Conservation (phyloP, 2,329 filamentous ascomycete genomes). For the Colletotrichum tamarilloi region DNA sequence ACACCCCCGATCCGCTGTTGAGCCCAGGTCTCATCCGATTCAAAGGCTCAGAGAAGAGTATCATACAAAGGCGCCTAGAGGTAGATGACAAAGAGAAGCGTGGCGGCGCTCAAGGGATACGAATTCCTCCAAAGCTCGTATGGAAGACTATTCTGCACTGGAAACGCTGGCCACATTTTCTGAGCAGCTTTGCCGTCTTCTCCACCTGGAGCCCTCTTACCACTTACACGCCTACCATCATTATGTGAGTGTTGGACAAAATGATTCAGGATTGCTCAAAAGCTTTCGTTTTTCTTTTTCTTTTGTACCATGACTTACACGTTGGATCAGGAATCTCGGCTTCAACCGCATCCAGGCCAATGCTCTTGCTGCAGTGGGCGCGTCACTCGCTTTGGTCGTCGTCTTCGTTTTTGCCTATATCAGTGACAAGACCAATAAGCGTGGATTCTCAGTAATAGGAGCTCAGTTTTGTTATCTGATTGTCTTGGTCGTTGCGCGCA, state of each 20-base stretch:
- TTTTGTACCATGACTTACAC: background rate
- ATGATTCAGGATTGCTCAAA: too few species aligned
- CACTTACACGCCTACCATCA: constrained; percentile 61
- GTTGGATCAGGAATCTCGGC: constrained; percentile 48
- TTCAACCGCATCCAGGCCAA: constrained; percentile 60
- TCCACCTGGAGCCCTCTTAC: constrained; percentile 63
- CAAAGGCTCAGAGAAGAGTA: constrained; percentile 44
- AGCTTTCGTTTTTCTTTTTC: too few species aligned
- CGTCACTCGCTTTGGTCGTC: constrained; percentile 56
- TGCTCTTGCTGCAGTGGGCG: constrained; percentile 55
- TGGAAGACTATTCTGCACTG: constrained; percentile 57
- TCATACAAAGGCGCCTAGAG: constrained; percentile 49
- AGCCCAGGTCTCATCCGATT: constrained; percentile 51
- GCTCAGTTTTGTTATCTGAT: constrained; percentile 58
- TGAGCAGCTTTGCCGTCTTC: constrained; percentile 61
- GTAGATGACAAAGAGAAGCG: constrained; percentile 45
- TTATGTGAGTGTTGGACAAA: constrained; percentile 42
- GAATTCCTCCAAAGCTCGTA: constrained; percentile 51
- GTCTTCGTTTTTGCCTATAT: constrained; percentile 61
- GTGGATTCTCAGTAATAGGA: constrained; percentile 55
- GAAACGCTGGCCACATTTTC: constrained; percentile 59
- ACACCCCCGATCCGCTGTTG: constrained; percentile 50
- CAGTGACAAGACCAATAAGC: constrained; percentile 56
- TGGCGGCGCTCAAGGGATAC: constrained; percentile 47
- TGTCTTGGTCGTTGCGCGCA: constrained; percentile 52